Evolutionary conservation across 23 red algal genomes (phyloP), one percentile per base, ranked within the genome.

Genomic region (Cyanidiococcus yangmingshanensis): DNA sequence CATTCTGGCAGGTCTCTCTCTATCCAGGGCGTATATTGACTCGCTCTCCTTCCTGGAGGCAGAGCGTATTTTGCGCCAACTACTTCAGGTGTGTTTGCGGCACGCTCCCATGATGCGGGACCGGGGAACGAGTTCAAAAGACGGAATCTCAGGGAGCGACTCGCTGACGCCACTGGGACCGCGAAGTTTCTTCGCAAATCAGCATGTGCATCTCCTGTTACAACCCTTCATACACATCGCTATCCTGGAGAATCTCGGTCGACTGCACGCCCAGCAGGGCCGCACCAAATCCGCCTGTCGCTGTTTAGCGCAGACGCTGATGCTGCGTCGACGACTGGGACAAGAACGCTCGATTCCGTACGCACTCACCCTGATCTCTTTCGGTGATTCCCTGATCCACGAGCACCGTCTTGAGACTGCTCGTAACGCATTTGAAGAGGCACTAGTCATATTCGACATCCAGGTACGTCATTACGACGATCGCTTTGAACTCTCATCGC

Each of bases 181-280:
- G 45, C 45, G 45, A 7, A 54, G 45, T 54, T 54, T 54, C 45
- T 54, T 54, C 21, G 12, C 45, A 54, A 7, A 54, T 54, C 45
- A 54, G 21, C 16, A 25, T 7, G 63, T 71, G 12, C 63, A 35
- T 29, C n/a, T 35, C 12, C 32, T 35, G 63, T 27, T 71, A 7
- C 63, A 71, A 27, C 63, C 63, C 7, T 27, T 29, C 16, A 71
- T 71, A 7, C 63, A 32, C 27, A 29, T 71, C 16, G 63, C n/a
- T 17, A 35, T 71, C 7, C 63, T 71, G 63, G 63, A 71, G 27
- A 71, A 71, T 30, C 63, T 71, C 16, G 63, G n/a, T 35, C 21
- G 32, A 17, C 7, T 30, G 63, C 32, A 71, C 27, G 63, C 32
- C 16, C 21, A 17, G 21, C 63, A 12, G 63, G 63, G 63, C 12